A percentile compares a stretch with the other conserved stretches of the same genome.
phyloP scores from a whole-genome alignment of 2,329 filamentous ascomycete genomes.

The Colletotrichum kahawae region DNA sequence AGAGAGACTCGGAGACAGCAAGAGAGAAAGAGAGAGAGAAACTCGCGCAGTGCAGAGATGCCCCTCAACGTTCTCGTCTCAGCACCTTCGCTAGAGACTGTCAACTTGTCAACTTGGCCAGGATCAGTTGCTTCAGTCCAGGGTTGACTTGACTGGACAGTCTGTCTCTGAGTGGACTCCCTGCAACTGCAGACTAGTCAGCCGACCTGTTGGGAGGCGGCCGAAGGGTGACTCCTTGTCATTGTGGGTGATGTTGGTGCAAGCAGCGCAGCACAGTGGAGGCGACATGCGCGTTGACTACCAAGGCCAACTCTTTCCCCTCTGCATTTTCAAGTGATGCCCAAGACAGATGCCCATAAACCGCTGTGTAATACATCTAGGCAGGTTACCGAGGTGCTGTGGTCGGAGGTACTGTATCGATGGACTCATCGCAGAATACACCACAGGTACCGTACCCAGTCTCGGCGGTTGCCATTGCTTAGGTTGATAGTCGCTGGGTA shows the following conservation, averaged over 20 bases:
- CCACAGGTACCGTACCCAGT: not conserved
- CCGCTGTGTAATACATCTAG: not conserved
- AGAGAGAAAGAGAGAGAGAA: not conserved
- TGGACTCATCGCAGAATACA: not conserved
- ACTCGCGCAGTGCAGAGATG: not conserved
- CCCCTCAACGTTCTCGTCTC: not conserved
- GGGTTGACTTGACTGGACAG: not conserved
- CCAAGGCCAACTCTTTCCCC: not conserved
- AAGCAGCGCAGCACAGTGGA: not conserved
- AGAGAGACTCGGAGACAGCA: not conserved
- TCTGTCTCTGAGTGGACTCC: not conserved
- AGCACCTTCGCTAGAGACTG: not conserved
- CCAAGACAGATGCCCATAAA: not conserved
- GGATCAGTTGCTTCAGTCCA: not conserved
- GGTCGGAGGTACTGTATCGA: not conserved
- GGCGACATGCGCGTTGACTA: not conserved
- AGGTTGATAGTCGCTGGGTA: not conserved
- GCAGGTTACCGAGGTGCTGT: not conserved
- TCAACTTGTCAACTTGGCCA: not conserved
- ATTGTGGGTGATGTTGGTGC: not conserved
- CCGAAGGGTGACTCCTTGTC: not conserved
- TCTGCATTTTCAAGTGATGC: not conserved
- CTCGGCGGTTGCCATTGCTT: not conserved
- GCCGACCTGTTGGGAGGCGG: not conserved
- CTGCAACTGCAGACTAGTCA: not conserved